These are phyloP conservation scores for Trichocomaceae sp. DNA, from an alignment of 2,329 filamentous ascomycete species.

Conservation along the genomic window DNA sequence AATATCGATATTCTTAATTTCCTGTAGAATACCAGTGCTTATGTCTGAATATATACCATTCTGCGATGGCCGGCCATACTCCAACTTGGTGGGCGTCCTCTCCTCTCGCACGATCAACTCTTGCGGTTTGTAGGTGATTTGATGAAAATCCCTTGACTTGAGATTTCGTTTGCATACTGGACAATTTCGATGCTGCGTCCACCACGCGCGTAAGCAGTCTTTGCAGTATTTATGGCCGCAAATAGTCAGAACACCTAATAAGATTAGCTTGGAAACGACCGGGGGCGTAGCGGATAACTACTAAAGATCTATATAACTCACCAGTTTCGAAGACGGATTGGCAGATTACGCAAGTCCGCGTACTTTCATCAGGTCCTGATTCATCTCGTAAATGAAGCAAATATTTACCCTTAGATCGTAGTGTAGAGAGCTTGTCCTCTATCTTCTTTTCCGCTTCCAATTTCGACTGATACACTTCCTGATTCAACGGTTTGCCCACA, in stretches of 20 bases:
- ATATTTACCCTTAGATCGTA: slow-evolving; percentile 71
- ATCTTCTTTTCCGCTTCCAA: slow-evolving; percentile 46
- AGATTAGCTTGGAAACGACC: background rate
- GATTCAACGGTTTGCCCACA: slow-evolving; percentile 51
- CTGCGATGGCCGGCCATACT: slow-evolving; percentile 26
- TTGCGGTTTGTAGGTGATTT: slow-evolving; percentile 75
- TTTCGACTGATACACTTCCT: slow-evolving; percentile 38
- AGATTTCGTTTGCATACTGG: slow-evolving; percentile 75
- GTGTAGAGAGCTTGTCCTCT: slow-evolving; percentile 53
- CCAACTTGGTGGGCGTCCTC: slow-evolving; percentile 24
- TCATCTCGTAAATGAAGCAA: slow-evolving; percentile 56
- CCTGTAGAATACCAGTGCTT: slow-evolving; percentile 60
- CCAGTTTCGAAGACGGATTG: slow-evolving; percentile 69
- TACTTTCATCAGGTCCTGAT: slow-evolving; percentile 52
- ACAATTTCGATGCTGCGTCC: slow-evolving; percentile 65
- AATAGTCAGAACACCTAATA: slow-evolving; percentile 52
- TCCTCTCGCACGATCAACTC: slow-evolving; percentile 62
- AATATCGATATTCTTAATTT: slow-evolving; percentile 78
- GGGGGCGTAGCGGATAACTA: background rate
- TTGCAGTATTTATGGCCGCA: slow-evolving; percentile 93
- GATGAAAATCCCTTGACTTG: slow-evolving; percentile 62
- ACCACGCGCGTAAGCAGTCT: slow-evolving; percentile 78
- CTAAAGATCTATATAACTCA: slow-evolving; percentile 33
- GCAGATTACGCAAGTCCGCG: slow-evolving; percentile 79
- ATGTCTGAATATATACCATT: slow-evolving; percentile 71